Conservation (phyloP, 2,329 filamentous ascomycete genomes). For the Albifimbria verrucaria region DNA sequence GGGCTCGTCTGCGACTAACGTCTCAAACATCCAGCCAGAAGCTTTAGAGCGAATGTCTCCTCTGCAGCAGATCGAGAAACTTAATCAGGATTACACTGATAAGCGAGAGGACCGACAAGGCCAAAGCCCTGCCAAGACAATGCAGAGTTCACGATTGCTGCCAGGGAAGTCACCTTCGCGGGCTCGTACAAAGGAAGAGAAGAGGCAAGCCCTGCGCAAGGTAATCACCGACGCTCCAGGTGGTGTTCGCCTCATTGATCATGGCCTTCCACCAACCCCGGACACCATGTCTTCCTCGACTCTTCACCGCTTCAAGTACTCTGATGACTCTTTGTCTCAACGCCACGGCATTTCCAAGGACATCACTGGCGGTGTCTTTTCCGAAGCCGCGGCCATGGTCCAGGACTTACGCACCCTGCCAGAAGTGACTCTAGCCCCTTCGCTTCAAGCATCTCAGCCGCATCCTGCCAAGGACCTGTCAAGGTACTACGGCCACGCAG, state of each 20-base stretch:
- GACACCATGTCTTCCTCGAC: slow-evolving; percentile 58
- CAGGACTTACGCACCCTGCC: background rate
- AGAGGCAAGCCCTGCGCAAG: slow-evolving; percentile 43
- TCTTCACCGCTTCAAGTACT: slow-evolving; percentile 46
- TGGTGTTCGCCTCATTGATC: slow-evolving; percentile 37
- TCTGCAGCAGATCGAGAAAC: slow-evolving; percentile 45
- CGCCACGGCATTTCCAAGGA: background rate
- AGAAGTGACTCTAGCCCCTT: background rate
- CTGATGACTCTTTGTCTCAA: slow-evolving; percentile 43
- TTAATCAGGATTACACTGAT: slow-evolving; percentile 13
- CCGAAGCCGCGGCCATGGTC: slow-evolving; percentile 14
- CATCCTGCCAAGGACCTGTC: background rate
- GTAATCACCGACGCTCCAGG: slow-evolving; percentile 45
- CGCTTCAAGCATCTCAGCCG: background rate
- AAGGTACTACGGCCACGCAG: slow-evolving; percentile 17
- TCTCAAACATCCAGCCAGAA: too few relatives aligned
- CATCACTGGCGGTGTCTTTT: slow-evolving; percentile 2
- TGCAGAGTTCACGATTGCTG: slow-evolving; percentile 10
- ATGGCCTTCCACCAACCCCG: slow-evolving; percentile 53
- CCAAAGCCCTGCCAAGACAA: slow-evolving; percentile 22
- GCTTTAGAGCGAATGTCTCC: slow-evolving; percentile 43
- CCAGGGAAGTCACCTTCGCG: slow-evolving; percentile 16
- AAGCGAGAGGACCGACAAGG: slow-evolving; percentile 27
- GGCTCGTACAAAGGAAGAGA: slow-evolving; percentile 39
- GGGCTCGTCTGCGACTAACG: background rate